A percentile compares a stretch with the other conserved stretches of the same genome.
These are phyloP conservation scores for Colletotrichum paranaense DNA, from an alignment of 2,329 filamentous ascomycete species.

Conservation along the genomic window DNA sequence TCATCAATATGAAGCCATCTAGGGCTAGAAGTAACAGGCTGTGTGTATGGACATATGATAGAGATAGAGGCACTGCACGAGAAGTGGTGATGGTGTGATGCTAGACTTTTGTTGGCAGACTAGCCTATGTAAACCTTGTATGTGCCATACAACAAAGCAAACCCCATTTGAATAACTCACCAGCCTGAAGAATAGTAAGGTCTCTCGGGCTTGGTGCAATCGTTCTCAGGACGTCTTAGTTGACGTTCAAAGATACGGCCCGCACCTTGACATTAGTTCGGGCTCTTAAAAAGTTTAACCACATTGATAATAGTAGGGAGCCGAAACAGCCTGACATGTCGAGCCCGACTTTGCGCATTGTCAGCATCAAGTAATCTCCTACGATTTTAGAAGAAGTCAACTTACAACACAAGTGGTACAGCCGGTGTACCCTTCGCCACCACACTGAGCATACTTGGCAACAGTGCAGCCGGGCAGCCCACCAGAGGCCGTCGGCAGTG, in stretches of 20 bases:
- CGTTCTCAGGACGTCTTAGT: background rate
- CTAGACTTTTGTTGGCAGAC: background rate
- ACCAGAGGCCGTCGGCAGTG: slow-evolving; percentile 24
- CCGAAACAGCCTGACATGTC: slow-evolving; percentile 22
- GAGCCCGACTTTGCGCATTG: slow-evolving; percentile 2
- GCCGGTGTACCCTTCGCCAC: slow-evolving; percentile 23
- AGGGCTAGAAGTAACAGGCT: too few relatives aligned
- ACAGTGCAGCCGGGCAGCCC: slow-evolving; percentile 28
- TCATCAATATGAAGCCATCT: too few relatives aligned
- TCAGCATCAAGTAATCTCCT: background rate
- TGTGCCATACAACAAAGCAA: too few relatives aligned
- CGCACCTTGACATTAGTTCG: background rate
- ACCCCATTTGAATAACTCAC: background rate
- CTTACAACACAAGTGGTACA: slow-evolving; percentile 32
- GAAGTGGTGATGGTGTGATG: background rate
- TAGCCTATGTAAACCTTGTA: too few relatives aligned
- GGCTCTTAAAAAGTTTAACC: background rate
- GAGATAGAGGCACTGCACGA: background rate
- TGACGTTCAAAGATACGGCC: background rate
- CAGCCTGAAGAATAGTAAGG: background rate
- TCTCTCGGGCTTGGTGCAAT: background rate
- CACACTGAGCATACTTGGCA: slow-evolving; percentile 30
- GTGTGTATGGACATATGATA: background rate
- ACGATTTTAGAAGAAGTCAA: background rate
- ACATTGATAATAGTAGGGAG: slow-evolving; percentile 28